Percentiles rank a stretch among this genome's conserved stretches.
phyloP scores from a whole-genome alignment of 2,329 filamentous ascomycete species.

The Penicillium sp. region DNA sequence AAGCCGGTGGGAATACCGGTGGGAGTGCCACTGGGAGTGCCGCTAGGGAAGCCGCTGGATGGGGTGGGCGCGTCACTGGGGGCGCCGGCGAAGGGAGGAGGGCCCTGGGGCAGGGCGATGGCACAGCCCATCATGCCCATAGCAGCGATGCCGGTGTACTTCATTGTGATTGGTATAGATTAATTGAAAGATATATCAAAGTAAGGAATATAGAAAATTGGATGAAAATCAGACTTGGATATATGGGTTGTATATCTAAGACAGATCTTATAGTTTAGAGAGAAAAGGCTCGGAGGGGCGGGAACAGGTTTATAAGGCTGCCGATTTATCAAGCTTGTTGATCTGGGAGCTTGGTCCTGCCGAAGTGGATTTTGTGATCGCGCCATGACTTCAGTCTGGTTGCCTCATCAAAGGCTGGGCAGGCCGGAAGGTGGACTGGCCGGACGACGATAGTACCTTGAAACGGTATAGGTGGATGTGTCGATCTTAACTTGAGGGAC shows the following conservation, averaged over 20 bases:
- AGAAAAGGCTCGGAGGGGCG: neutral
- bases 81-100: neutral
- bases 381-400: constrained; percentile 18
- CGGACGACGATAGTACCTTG: neutral
- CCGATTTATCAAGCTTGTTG: neutral
- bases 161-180: constrained; percentile 16
- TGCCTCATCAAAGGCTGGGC: constrained; percentile 6
- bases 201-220: neutral
- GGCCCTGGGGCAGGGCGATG: constrained; percentile 21
- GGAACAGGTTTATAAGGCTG: constrained; percentile 17
- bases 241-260: constrained; percentile 5
- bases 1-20: neutral
- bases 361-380: constrained; percentile 17
- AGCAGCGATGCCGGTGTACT: constrained; percentile 17
- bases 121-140: constrained; percentile 27
- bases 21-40: neutral
- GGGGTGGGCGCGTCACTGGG: constrained; percentile 3
- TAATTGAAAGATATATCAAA: neutral
- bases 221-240: neutral
- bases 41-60: neutral
- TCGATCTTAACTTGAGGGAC: constrained; percentile 14
- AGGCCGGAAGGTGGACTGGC: neutral
- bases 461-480: neutral
- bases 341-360: constrained; percentile 4
- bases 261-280: neutral